These are phyloP conservation scores for Aspergillus felis DNA, from an alignment of 2,329 filamentous ascomycete species.

Conservation along the genomic window DNA sequence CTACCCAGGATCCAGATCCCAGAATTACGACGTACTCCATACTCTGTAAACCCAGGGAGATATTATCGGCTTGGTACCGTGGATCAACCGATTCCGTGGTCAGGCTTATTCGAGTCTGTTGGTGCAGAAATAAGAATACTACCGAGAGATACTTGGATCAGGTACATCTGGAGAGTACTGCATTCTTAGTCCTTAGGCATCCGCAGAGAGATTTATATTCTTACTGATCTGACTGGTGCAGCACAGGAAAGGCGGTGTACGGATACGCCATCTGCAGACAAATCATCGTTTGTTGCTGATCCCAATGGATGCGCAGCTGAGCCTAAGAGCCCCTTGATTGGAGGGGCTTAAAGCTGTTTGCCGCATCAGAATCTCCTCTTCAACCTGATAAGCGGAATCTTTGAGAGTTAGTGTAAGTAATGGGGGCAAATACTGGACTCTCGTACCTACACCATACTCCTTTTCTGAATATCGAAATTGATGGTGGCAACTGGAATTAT, in stretches of 20 bases:
- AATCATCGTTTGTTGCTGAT: conserved; percentile 6
- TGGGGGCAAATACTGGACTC: too few species aligned
- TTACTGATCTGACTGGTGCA: conserved; percentile 17
- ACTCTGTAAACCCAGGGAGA: background rate
- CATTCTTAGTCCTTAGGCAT: background rate
- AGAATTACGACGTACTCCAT: conserved; percentile 1
- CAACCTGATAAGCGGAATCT: too few species aligned
- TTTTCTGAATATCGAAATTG: background rate
- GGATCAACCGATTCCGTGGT: conserved; percentile 8
- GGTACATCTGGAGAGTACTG: background rate
- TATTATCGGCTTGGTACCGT: conserved; percentile 9
- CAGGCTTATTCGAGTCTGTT: background rate
- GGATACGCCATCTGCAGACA: conserved; percentile 1
- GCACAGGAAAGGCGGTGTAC: conserved; percentile 24
- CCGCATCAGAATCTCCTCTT: background rate
- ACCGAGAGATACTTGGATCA: background rate
- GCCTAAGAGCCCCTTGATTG: background rate
- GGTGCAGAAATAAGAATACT: too few species aligned
- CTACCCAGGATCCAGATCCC: background rate
- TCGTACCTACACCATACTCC: background rate
- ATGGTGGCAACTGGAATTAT: background rate
- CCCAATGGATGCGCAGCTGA: background rate
- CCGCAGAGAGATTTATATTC: background rate
- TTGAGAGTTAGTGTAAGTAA: too few species aligned
- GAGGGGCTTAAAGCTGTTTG: background rate